Percentiles rank a stretch among this genome's conserved stretches.
Conservation (phyloP, 352 stramenopile species). For the Pilasporangium apinafurcum region DNA sequence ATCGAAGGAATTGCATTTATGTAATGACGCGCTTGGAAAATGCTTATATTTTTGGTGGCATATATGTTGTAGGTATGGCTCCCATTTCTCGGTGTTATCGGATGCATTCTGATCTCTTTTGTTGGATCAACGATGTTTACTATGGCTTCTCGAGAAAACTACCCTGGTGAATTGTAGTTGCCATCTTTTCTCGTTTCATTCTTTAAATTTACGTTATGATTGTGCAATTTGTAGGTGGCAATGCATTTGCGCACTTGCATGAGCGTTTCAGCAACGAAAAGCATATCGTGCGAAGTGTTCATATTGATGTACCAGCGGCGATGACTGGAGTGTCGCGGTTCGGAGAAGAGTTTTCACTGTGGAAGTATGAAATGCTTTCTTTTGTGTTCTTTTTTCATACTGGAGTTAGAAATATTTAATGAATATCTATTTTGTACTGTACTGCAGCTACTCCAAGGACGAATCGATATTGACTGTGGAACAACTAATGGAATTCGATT, state of each 20-base stretch:
- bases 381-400: neutral
- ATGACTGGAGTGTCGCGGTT: constrained; percentile 94
- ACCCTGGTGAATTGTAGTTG: constrained; percentile 66
- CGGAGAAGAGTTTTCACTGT: constrained; percentile 67
- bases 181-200: neutral
- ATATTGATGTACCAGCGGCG: constrained; percentile 91
- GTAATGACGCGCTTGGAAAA: neutral
- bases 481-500: constrained; percentile 51
- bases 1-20: neutral
- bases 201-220: neutral
- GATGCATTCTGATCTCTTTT: constrained; percentile 37
- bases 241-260: constrained; percentile 61
- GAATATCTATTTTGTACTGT: neutral
- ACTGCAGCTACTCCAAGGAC: constrained; percentile 68
- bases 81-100: constrained; percentile 41
- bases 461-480: constrained; percentile 41
- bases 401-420: neutral
- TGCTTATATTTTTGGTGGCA: neutral
- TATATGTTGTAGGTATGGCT: constrained; percentile 27
- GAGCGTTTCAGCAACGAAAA: constrained; percentile 23
- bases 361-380: constrained; percentile 34
- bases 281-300: constrained; percentile 36
- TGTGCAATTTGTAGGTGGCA: constrained; percentile 30
- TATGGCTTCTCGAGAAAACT: constrained; percentile 86
- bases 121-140: constrained; percentile 53